phyloP scores from a whole-genome alignment of 441 rosid genomes.

The Raphanus hybrid region DNA sequence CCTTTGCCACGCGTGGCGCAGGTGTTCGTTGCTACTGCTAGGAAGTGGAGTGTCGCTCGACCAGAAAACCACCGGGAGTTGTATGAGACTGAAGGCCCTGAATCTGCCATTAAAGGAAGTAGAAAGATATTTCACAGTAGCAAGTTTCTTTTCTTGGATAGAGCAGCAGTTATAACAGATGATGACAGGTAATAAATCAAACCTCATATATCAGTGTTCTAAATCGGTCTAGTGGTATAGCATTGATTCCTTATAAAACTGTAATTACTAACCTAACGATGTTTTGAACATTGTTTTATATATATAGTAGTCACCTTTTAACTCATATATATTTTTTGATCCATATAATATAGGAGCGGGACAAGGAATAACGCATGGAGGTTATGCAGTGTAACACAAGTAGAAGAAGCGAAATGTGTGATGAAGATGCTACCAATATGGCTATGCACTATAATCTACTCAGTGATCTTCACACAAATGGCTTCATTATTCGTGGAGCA shows the following conservation, averaged over 20 bases:
- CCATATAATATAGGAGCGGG: slow-evolving; percentile 12
- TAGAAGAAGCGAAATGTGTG: slow-evolving; percentile 92
- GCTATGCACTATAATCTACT: slow-evolving; percentile 3
- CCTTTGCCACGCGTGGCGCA: slow-evolving; percentile 87
- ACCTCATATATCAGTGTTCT: background rate
- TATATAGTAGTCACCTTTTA: background rate
- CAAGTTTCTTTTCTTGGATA: slow-evolving; percentile 73
- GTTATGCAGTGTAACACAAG: slow-evolving; percentile 91
- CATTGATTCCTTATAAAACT: background rate
- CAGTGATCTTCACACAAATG: slow-evolving; percentile 49
- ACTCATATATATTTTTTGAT: background rate
- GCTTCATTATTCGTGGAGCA: slow-evolving; percentile 95
- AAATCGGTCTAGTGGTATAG: background rate
- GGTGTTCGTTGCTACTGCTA: slow-evolving; percentile 67
- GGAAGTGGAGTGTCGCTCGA: slow-evolving; percentile 56
- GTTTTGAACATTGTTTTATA: background rate
- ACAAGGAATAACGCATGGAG: slow-evolving; percentile 57
- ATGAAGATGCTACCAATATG: slow-evolving; percentile 45
- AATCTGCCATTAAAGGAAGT: slow-evolving; percentile 90
- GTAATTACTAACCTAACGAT: background rate
- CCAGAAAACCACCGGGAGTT: slow-evolving; percentile 49
- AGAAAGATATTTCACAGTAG: slow-evolving; percentile 82
- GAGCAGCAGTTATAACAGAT: slow-evolving; percentile 84
- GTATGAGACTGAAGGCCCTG: slow-evolving; percentile 73
- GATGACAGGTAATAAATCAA: slow-evolving; percentile 42